phyloP scores from a whole-genome alignment of 352 stramenopile species.

The Globisporangium cystogenes region DNA sequence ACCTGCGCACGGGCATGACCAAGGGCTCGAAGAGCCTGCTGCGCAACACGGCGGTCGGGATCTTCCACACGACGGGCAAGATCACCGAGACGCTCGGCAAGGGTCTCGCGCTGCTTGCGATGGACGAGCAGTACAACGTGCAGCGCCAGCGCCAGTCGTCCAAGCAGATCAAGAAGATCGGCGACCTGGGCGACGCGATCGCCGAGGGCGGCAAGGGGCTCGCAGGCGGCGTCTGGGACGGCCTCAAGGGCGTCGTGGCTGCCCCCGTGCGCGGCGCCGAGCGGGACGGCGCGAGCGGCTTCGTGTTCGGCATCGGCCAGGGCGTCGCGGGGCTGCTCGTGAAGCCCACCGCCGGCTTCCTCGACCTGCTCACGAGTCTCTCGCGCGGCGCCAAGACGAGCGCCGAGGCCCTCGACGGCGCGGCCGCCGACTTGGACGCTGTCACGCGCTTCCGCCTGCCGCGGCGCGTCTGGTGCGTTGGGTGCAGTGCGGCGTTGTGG shows the following conservation, averaged over 20 bases:
- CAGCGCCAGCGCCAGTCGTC: constrained; percentile 74
- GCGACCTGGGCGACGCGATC: constrained; percentile 73
- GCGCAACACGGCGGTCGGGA: constrained; percentile 80
- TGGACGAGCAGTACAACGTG: constrained; percentile 87
- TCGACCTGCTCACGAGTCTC: constrained; percentile 78
- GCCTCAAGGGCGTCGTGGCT: constrained; percentile 74
- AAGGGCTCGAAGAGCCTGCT: constrained; percentile 86
- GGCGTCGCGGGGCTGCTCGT: constrained; percentile 78
- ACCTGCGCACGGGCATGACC: constrained; percentile 83
- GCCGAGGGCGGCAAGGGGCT: constrained; percentile 79
- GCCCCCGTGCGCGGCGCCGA: constrained; percentile 75
- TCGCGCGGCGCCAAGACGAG: constrained; percentile 79
- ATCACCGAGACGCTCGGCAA: constrained; percentile 88
- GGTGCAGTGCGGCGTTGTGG: no score
- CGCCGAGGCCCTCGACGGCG: constrained; percentile 68
- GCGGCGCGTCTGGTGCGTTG: constrained; percentile 67
- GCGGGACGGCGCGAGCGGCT: constrained; percentile 67
- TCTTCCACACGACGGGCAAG: constrained; percentile 89
- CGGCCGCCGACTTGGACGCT: constrained; percentile 35
- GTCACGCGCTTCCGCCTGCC: constrained; percentile 67
- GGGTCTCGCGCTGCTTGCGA: constrained; percentile 76
- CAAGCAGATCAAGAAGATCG: constrained; percentile 70
- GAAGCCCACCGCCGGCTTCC: constrained; percentile 75
- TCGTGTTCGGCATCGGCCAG: constrained; percentile 82
- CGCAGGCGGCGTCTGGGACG: constrained; percentile 75